phyloP scores from a whole-genome alignment of 2,329 filamentous ascomycete species.

The Sclerotinia borealis region DNA sequence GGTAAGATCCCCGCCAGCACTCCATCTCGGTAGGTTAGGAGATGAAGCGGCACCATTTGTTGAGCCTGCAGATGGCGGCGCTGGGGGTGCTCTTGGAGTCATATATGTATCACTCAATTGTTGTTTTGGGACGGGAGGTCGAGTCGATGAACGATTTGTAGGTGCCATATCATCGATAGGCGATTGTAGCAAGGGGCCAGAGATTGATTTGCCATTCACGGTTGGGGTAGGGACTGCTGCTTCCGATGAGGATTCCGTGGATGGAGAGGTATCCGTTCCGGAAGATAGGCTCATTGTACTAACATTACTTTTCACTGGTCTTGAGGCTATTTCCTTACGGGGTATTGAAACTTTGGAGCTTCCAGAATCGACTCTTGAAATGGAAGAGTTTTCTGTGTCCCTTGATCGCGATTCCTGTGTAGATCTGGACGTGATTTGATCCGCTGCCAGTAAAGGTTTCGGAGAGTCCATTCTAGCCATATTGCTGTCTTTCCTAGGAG shows the following conservation, averaged over 20 bases:
- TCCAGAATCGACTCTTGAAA: constrained; percentile 53
- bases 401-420: constrained; percentile 54
- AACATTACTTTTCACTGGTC: constrained; percentile 21
- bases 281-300: constrained; percentile 26
- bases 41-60: constrained; percentile 39
- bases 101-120: constrained; percentile 34
- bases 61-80: constrained; percentile 34
- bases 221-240: constrained; percentile 28
- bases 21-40: constrained; percentile 67
- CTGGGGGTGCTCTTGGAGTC: constrained; percentile 32
- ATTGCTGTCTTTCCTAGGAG: constrained; percentile 17
- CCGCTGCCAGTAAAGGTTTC: constrained; percentile 31
- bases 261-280: constrained; percentile 30
- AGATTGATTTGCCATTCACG: constrained; percentile 31
- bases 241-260: constrained; percentile 31
- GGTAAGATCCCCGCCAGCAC: constrained; percentile 77
- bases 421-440: constrained; percentile 42
- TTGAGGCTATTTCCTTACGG: constrained; percentile 54
- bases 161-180: constrained; percentile 25
- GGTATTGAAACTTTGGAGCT: constrained; percentile 39
- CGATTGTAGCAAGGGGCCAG: constrained; percentile 26
- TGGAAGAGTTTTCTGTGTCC: constrained; percentile 43
- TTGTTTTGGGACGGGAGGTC: constrained; percentile 38
- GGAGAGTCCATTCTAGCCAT: constrained; percentile 23
- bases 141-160: constrained; percentile 28